Conservation (phyloP, 495 filamentous ascomycete species). For the Halenospora varia region DNA sequence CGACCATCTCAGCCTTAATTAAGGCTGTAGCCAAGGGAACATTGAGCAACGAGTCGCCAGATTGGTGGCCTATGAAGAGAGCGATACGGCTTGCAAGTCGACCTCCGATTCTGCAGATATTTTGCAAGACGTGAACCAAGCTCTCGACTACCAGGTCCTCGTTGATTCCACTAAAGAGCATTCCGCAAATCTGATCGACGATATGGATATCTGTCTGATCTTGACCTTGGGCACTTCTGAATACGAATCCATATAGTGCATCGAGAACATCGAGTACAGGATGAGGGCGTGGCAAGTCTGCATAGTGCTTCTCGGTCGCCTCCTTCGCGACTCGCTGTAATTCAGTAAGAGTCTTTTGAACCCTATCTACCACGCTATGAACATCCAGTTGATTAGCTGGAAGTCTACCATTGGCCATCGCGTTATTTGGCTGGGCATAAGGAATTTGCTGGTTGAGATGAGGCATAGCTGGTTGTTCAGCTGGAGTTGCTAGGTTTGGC, state of each 20-base stretch:
- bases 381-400: constrained; percentile 50
- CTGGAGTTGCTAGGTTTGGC: constrained; percentile 72
- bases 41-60: constrained; percentile 75
- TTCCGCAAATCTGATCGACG: constrained; percentile 65
- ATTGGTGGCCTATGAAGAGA: constrained; percentile 61
- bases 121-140: constrained; percentile 74
- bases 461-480: constrained; percentile 74
- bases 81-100: constrained; percentile 71
- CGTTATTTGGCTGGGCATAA: constrained; percentile 44
- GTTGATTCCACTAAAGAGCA: constrained; percentile 51
- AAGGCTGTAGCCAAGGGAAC: constrained; percentile 71
- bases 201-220: constrained; percentile 66
- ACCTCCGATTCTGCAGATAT: constrained; percentile 73
- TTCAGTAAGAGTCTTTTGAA: constrained; percentile 67
- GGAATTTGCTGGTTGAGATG: constrained; percentile 59
- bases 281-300: constrained; percentile 62
- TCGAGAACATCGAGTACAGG: constrained; percentile 61
- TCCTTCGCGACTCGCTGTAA: constrained; percentile 60
- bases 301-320: constrained; percentile 64
- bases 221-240: constrained; percentile 50
- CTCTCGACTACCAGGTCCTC: constrained; percentile 72
- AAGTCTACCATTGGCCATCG: constrained; percentile 18
- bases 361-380: constrained; percentile 55
- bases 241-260: constrained; percentile 46
- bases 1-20: constrained; percentile 62